phyloP scores from a whole-genome alignment of 1,284 basidiomycete species.

The Quambalaria eucalypti region DNA sequence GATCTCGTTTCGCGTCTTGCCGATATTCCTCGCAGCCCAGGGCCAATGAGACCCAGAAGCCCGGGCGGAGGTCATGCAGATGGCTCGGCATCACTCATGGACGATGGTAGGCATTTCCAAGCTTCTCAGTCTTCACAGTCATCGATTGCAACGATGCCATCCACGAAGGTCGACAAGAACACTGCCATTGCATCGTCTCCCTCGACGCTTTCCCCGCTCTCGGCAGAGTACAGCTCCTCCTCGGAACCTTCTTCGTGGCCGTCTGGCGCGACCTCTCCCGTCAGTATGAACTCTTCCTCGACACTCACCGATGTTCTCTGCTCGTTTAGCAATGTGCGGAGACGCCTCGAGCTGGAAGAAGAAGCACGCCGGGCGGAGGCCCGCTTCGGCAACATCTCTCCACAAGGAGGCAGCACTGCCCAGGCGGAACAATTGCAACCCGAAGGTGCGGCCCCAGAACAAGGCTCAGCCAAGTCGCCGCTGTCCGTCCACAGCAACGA shows the following conservation, averaged over 20 bases:
- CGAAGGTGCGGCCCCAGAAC: neutral
- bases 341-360: constrained; percentile 29
- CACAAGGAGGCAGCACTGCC: neutral
- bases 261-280: neutral
- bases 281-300: neutral
- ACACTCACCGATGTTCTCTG: constrained; percentile 29
- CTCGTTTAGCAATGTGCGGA: constrained; percentile 32
- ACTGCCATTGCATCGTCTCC: neutral
- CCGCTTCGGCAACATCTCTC: neutral
- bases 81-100: neutral
- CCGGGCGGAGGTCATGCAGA: neutral
- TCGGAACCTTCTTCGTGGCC: constrained; percentile 6
- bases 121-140: neutral
- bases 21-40: neutral
- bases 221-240: constrained; percentile 7
- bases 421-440: neutral
- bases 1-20: constrained; percentile 19
- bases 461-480: neutral
- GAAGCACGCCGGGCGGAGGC: constrained; percentile 3
- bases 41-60: too few species aligned
- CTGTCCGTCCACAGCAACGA: neutral
- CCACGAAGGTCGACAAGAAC: neutral
- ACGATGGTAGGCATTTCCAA: neutral
- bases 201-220: neutral
- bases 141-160: neutral